Conservation (phyloP, 2,329 filamentous ascomycete genomes). For the Neofusicoccum parvum region DNA sequence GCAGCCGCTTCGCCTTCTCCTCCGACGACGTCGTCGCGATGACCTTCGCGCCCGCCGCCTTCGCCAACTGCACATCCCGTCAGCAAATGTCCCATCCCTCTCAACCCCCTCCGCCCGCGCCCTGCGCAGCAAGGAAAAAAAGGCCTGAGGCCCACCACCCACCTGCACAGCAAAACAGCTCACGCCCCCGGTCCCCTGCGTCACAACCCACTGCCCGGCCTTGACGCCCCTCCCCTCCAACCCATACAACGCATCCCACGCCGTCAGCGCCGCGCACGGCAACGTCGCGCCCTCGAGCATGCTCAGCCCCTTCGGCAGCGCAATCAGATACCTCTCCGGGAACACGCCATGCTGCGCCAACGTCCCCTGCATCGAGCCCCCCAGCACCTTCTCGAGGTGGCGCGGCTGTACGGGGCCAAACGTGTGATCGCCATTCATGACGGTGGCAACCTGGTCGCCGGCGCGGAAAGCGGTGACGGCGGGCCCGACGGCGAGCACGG, state of each 20-base stretch:
- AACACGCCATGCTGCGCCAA: slow-evolving; percentile 70
- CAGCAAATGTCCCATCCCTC: not conserved
- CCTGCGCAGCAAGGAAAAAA: not conserved
- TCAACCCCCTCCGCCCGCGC: no score
- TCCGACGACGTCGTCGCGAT: slow-evolving; percentile 59
- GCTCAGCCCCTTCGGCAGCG: slow-evolving; percentile 57
- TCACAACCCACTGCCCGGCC: slow-evolving; percentile 56
- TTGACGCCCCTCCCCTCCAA: slow-evolving; percentile 43
- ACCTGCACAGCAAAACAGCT: slow-evolving; percentile 66
- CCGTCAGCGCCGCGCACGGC: slow-evolving; percentile 47
- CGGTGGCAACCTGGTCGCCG: slow-evolving; percentile 65
- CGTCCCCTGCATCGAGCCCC: slow-evolving; percentile 67
- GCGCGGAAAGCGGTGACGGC: slow-evolving; percentile 60
- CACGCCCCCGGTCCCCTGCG: slow-evolving; percentile 71
- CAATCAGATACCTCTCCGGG: slow-evolving; percentile 66
- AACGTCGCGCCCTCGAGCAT: slow-evolving; percentile 51
- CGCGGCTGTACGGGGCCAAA: slow-evolving; percentile 49
- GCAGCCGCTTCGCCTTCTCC: slow-evolving; percentile 53
- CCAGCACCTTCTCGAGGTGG: slow-evolving; percentile 59
- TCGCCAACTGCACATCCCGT: slow-evolving; percentile 42
- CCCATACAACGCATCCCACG: slow-evolving; percentile 58
- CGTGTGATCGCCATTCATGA: slow-evolving; percentile 64
- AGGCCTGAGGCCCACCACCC: slow-evolving; percentile 20
- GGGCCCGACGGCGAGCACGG: slow-evolving; percentile 62
- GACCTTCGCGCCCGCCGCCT: slow-evolving; percentile 57